These are phyloP conservation scores for Chytridium lagenaria DNA, from an alignment of 371 early-diverging fungal genomes.

Conservation along the genomic window DNA sequence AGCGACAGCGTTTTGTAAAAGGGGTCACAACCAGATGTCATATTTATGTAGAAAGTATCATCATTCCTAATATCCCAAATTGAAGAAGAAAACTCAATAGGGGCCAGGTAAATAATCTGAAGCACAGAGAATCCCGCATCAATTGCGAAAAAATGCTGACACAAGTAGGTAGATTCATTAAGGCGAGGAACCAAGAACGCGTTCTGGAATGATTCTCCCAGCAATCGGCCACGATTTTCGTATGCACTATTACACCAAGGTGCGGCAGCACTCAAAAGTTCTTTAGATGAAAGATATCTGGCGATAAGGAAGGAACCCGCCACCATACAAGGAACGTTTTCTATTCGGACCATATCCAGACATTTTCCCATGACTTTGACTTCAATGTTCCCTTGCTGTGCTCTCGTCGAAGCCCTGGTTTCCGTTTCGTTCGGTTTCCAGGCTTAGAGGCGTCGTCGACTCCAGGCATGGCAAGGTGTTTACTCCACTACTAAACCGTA, in stretches of 20 bases:
- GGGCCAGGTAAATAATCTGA: neutral
- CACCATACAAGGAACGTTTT: neutral
- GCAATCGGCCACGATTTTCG: neutral
- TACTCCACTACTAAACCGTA: too few relatives aligned
- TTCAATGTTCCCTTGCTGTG: too few relatives aligned
- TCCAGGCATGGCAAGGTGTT: too few relatives aligned
- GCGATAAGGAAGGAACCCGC: neutral
- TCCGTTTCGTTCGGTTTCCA: too few relatives aligned
- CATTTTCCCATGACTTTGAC: neutral
- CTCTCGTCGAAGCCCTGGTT: too few relatives aligned
- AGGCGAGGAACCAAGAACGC: neutral
- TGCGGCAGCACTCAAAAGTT: neutral
- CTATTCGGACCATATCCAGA: neutral
- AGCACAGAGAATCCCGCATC: neutral
- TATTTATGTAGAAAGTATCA: too few relatives aligned
- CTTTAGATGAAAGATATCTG: neutral
- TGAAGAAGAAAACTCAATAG: neutral
- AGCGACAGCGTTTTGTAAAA: too few relatives aligned
- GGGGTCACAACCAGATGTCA: too few relatives aligned
- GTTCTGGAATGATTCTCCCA: neutral
- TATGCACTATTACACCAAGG: neutral
- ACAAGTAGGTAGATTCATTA: neutral
- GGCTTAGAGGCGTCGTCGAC: too few relatives aligned
- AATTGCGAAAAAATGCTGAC: constrained; percentile 1
- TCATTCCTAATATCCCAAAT: neutral